phyloP scores from a whole-genome alignment of 2,329 filamentous ascomycete species.

The Talaromyces islandicus region DNA sequence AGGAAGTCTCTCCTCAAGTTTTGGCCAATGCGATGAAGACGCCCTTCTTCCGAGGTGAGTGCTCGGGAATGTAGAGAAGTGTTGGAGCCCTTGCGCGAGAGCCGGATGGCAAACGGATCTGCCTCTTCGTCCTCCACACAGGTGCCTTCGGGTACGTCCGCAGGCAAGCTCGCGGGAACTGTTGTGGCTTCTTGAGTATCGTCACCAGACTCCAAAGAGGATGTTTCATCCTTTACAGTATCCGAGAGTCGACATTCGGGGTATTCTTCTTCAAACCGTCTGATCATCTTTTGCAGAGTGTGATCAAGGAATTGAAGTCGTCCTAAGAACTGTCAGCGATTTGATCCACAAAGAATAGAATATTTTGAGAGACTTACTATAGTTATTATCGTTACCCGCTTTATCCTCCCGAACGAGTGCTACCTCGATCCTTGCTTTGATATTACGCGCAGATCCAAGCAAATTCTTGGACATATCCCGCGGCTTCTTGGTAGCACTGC shows the following conservation, averaged over 20 bases:
- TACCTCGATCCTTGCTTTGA: slow-evolving; percentile 73
- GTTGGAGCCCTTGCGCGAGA: slow-evolving; percentile 58
- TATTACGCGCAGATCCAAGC: slow-evolving; percentile 80
- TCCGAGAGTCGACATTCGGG: slow-evolving; percentile 55
- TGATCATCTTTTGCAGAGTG: slow-evolving; percentile 85
- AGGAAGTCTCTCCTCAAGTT: slow-evolving; percentile 60
- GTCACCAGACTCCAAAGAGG: slow-evolving; percentile 30
- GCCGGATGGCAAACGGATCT: slow-evolving; percentile 40
- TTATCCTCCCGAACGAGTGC: slow-evolving; percentile 71
- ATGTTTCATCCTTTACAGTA: slow-evolving; percentile 19
- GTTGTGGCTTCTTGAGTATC: slow-evolving; percentile 16
- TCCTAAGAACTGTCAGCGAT: slow-evolving; percentile 42
- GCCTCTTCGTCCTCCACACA: slow-evolving; percentile 35
- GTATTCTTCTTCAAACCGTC: slow-evolving; percentile 92
- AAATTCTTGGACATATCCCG: slow-evolving; percentile 93
- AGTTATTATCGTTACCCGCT: slow-evolving; percentile 65
- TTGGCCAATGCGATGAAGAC: slow-evolving; percentile 63
- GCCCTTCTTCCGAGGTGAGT: slow-evolving; percentile 63
- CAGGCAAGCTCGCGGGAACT: slow-evolving; percentile 27
- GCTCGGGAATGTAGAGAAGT: slow-evolving; percentile 62
- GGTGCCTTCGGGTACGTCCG: slow-evolving; percentile 24
- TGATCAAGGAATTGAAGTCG: slow-evolving; percentile 80
- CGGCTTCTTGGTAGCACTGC: slow-evolving; percentile 53
- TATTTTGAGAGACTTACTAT: slow-evolving; percentile 53
- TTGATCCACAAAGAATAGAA: not conserved